Percentiles rank a stretch among this genome's conserved stretches.
These are phyloP conservation scores for Monosporozyma unispora DNA, from an alignment of 805 yeast species.

Conservation along the genomic window DNA sequence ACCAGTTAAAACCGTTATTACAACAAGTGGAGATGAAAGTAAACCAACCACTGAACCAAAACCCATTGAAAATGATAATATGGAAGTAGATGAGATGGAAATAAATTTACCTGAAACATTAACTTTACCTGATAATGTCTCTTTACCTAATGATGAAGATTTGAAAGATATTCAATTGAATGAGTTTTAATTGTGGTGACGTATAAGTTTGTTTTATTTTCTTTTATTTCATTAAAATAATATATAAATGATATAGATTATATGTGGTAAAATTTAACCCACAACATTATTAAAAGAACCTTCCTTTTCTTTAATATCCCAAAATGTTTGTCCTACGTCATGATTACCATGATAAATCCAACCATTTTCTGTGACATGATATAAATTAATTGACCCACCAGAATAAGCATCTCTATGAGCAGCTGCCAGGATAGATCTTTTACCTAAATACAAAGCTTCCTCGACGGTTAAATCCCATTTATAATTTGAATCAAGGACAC, in stretches of 20 bases:
- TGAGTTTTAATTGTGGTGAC: too few species aligned
- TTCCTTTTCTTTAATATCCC: conserved; percentile 84
- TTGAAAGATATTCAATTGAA: background rate
- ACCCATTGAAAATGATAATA: too few species aligned
- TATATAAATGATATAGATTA: too few species aligned
- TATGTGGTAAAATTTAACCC: conserved; percentile 12
- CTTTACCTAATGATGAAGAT: background rate
- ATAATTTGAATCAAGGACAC: conserved; percentile 90
- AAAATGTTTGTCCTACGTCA: conserved; percentile 83
- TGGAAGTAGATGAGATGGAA: background rate
- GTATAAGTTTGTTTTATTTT: too few species aligned
- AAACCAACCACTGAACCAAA: too few species aligned
- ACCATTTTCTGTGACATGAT: conserved; percentile 86
- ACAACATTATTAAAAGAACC: conserved; percentile 80
- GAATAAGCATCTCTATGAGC: conserved; percentile 97
- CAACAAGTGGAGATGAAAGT: too few species aligned
- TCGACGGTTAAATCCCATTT: conserved; percentile 87
- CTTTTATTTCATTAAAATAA: too few species aligned
- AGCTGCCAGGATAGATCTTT: conserved; percentile 93
- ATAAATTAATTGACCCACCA: conserved; percentile 92
- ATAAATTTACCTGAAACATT: background rate
- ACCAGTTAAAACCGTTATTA: too few species aligned
- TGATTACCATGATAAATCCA: conserved; percentile 95
- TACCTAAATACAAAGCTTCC: conserved; percentile 89
- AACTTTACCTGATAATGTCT: background rate